Percentiles rank a stretch among this genome's conserved stretches.
Evolutionary conservation across 768 basidiomycete species (phyloP).

Genomic region (Panus rudis): DNA sequence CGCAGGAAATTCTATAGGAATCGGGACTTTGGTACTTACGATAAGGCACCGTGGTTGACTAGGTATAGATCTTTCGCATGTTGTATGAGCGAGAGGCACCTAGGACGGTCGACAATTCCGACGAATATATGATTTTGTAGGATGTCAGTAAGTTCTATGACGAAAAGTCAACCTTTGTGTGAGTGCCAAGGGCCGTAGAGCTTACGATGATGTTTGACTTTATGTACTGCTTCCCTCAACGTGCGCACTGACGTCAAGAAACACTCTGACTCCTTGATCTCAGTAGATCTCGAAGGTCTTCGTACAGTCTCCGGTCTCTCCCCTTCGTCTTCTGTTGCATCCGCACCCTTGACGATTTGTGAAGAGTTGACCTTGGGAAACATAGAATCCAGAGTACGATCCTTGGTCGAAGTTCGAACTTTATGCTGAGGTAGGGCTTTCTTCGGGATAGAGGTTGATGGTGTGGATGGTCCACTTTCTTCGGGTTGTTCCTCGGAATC

Average conservation of each 20-base stretch:
- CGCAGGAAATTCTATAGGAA: neutral
- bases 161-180: neutral
- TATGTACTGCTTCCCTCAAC: conserved; percentile 52
- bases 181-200: conserved; percentile 2
- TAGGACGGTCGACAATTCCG: conserved; percentile 74
- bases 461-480: conserved; percentile 17
- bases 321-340: conserved; percentile 8
- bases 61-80: conserved; percentile 85
- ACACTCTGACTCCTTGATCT: conserved; percentile 72
- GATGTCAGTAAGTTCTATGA: conserved; percentile 73
- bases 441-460: conserved; percentile 27
- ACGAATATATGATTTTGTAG: conserved; percentile 86
- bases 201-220: conserved; percentile 66
- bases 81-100: conserved; percentile 78
- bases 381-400: conserved; percentile 94
- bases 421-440: conserved; percentile 78
- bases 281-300: conserved; percentile 26
- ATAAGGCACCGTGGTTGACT: conserved; percentile 76
- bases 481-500: conserved; percentile 19
- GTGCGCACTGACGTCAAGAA: conserved; percentile 66
- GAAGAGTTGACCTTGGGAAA: conserved; percentile 51
- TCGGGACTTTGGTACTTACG: conserved; percentile 45
- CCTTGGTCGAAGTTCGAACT: conserved; percentile 81
- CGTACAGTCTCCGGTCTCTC: conserved; percentile 2
- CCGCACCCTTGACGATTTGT: conserved; percentile 5